Evolutionary conservation across 352 stramenopile genomes (phyloP).

Genomic region (Globisporangium mamillatum): DNA sequence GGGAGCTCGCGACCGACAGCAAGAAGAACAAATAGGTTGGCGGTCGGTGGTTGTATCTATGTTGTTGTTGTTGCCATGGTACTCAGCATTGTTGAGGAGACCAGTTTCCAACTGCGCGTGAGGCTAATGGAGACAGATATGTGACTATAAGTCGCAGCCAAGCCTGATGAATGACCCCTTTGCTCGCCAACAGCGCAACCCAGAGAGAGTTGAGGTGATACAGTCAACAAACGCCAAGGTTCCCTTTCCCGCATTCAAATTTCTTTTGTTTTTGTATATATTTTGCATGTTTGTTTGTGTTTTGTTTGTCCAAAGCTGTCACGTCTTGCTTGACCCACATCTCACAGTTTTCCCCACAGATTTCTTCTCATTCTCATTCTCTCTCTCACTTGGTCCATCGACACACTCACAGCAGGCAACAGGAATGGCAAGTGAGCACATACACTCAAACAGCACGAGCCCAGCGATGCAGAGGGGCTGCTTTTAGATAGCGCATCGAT

Average conservation of each 20-base stretch:
- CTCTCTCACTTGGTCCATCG: not conserved
- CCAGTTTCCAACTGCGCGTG: not conserved
- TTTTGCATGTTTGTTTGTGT: slow-evolving; percentile 3
- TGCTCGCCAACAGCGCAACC: not conserved
- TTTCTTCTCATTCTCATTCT: not conserved
- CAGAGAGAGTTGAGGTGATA: not conserved
- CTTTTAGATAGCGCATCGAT: too few species aligned
- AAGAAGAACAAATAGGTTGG: slow-evolving; percentile 15
- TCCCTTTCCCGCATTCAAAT: not conserved
- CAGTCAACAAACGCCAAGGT: not conserved
- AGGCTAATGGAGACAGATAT: too few species aligned
- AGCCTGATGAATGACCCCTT: too few species aligned
- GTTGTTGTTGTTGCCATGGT: not conserved
- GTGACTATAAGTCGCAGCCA: too few species aligned
- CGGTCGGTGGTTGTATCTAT: not conserved
- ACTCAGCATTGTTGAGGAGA: not conserved
- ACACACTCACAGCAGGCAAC: not conserved
- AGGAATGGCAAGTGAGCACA: not conserved
- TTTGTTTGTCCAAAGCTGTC: not conserved
- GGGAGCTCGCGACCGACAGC: slow-evolving; percentile 9
- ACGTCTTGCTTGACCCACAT: not conserved
- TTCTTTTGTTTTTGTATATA: not conserved
- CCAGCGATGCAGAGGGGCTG: too few species aligned
- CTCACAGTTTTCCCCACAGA: not conserved
- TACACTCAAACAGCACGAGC: not conserved